Evolutionary conservation across 305 asterid species (phyloP).

Genomic region (Andrographis paniculata): DNA sequence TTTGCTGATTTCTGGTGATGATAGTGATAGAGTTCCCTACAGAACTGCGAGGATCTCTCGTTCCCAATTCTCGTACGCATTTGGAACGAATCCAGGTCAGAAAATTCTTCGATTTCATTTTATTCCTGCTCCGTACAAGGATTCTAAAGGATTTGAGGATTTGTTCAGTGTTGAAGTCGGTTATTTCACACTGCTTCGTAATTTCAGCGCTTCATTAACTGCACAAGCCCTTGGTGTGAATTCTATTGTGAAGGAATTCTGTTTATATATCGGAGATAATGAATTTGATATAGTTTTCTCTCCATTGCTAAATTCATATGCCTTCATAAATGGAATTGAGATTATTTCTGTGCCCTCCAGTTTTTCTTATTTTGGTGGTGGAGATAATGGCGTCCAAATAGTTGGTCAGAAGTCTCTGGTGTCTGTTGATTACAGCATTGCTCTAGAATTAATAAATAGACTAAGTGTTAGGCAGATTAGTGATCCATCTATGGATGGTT

Average conservation of each 20-base stretch:
- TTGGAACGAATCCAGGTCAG: constrained; percentile 42
- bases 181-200: constrained; percentile 28
- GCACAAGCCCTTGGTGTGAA: constrained; percentile 27
- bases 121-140: constrained; percentile 22
- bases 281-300: constrained; percentile 23
- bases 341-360: constrained; percentile 30
- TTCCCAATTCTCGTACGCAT: constrained; percentile 19
- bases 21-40: too few species aligned
- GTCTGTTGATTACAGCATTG: constrained; percentile 27
- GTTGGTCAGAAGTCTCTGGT: constrained; percentile 26
- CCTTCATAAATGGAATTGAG: constrained; percentile 43
- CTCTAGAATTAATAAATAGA: constrained; percentile 30
- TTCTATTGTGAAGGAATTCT: constrained; percentile 27
- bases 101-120: constrained; percentile 45
- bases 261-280: constrained; percentile 16
- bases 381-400: constrained; percentile 25
- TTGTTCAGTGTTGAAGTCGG: constrained; percentile 38
- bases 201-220: constrained; percentile 34
- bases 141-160: constrained; percentile 16
- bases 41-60: too few species aligned
- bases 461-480: constrained; percentile 12
- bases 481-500: constrained; percentile 6
- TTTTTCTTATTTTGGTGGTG: constrained; percentile 23
- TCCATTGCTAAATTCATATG: constrained; percentile 18
- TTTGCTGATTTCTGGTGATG: too few species aligned